Conservation (phyloP, 2,329 filamentous ascomycete species). For the Hypoxylon sp. region DNA sequence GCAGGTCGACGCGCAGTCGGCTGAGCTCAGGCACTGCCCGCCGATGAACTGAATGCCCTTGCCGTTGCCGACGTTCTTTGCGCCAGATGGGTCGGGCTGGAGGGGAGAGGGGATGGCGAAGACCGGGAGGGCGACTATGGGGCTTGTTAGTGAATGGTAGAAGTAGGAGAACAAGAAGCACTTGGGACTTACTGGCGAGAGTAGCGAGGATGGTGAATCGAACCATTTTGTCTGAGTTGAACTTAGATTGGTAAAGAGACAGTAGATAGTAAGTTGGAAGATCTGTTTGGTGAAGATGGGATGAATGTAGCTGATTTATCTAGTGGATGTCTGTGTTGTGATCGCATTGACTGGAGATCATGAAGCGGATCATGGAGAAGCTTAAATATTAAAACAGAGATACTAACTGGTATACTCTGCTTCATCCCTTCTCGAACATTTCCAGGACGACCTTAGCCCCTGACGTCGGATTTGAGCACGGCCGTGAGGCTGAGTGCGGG, state of each 20-base stretch:
- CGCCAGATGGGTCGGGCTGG: conserved; percentile 47
- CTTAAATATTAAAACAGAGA: conserved; percentile 38
- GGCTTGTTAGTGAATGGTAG: conserved; percentile 23
- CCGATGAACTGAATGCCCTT: conserved; percentile 51
- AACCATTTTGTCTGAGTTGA: conserved; percentile 49
- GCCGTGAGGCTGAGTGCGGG: conserved; percentile 41
- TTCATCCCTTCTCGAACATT: conserved; percentile 27
- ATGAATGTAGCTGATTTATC: conserved; percentile 26
- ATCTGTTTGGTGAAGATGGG: conserved; percentile 24
- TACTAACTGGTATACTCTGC: not conserved
- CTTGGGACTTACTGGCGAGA: conserved; percentile 47
- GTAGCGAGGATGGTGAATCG: conserved; percentile 46
- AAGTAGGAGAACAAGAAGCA: not conserved
- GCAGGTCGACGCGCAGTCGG: conserved; percentile 52
- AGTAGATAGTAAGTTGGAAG: not conserved
- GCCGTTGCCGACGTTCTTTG: conserved; percentile 51
- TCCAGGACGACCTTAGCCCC: conserved; percentile 13
- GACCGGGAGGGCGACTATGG: conserved; percentile 44
- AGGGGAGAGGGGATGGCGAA: conserved; percentile 30
- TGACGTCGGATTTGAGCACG: conserved; percentile 31
- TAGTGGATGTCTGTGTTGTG: conserved; percentile 25
- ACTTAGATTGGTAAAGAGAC: conserved; percentile 5
- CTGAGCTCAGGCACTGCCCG: conserved; percentile 48
- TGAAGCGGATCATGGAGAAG: conserved; percentile 37
- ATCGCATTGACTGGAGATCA: conserved; percentile 33